Evolutionary conservation across 305 asterid genomes (phyloP).

Genomic region (Fraxinus velutina): DNA sequence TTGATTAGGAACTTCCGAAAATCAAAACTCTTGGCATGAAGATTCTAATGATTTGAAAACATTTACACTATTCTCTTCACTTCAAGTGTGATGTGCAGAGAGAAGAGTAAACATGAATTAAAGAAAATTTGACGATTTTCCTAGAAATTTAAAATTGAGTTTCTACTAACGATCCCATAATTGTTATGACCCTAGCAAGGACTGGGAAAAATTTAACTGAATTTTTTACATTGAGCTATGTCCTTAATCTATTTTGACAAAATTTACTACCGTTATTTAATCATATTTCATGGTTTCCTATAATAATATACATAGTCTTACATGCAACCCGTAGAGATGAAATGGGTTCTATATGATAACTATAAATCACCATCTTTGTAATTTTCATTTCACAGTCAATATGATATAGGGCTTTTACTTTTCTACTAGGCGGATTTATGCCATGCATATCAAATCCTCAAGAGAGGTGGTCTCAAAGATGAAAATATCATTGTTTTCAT

Average conservation of each 20-base stretch:
- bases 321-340: neutral
- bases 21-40: neutral
- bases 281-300: neutral
- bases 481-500: conserved; percentile 54
- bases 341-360: neutral
- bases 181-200: neutral
- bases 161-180: neutral
- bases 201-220: neutral
- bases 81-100: neutral
- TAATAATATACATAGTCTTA: neutral
- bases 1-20: neutral
- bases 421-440: conserved; percentile 77
- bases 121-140: neutral
- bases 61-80: neutral
- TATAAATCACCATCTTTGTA: neutral
- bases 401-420: conserved; percentile 15
- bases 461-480: conserved; percentile 81
- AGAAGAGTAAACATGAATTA: neutral
- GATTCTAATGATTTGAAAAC: neutral
- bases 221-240: neutral
- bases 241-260: neutral
- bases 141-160: neutral
- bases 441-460: conserved; percentile 85
- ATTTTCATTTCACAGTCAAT: neutral
- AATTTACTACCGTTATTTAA: neutral